These are phyloP conservation scores for Paramecium caudatum DNA, from an alignment of 73 alveolate genomes.

Conservation along the genomic window DNA sequence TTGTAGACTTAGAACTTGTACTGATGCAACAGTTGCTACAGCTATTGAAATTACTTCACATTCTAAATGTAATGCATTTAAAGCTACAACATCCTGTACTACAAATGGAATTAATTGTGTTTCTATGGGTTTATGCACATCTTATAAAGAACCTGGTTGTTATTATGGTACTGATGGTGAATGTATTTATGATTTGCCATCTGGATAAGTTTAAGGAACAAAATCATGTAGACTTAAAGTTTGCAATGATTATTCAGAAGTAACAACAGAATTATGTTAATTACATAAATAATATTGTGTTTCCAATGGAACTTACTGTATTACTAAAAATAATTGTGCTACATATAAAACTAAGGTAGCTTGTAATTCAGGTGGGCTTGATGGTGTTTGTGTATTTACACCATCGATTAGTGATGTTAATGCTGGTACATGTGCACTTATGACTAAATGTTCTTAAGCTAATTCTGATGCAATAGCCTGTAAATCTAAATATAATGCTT, in stretches of 20 bases:
- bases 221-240: slow-evolving; percentile 24
- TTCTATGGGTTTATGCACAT: background rate
- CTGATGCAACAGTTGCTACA: slow-evolving; percentile 40
- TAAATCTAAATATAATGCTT: background rate
- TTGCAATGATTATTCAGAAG: background rate
- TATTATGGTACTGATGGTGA: slow-evolving; percentile 54
- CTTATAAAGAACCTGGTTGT: slow-evolving; percentile 28
- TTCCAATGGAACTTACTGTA: slow-evolving; percentile 26
- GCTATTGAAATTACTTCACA: slow-evolving; percentile 7
- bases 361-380: slow-evolving; percentile 36
- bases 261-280: background rate
- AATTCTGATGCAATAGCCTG: slow-evolving; percentile 45
- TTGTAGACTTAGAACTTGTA: slow-evolving; percentile 14
- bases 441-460: slow-evolving; percentile 40
- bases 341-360: slow-evolving; percentile 31
- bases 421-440: slow-evolving; percentile 7
- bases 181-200: slow-evolving; percentile 26
- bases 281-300: background rate
- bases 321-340: background rate
- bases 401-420: slow-evolving; percentile 19
- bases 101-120: slow-evolving; percentile 43
- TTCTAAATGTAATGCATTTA: slow-evolving; percentile 16
- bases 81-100: slow-evolving; percentile 33
- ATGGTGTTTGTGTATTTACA: slow-evolving; percentile 40
- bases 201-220: background rate